Percentiles rank a stretch among this genome's conserved stretches.
Conservation (phyloP, 2,329 filamentous ascomycete species). For the Drechslerella dactyloides region DNA sequence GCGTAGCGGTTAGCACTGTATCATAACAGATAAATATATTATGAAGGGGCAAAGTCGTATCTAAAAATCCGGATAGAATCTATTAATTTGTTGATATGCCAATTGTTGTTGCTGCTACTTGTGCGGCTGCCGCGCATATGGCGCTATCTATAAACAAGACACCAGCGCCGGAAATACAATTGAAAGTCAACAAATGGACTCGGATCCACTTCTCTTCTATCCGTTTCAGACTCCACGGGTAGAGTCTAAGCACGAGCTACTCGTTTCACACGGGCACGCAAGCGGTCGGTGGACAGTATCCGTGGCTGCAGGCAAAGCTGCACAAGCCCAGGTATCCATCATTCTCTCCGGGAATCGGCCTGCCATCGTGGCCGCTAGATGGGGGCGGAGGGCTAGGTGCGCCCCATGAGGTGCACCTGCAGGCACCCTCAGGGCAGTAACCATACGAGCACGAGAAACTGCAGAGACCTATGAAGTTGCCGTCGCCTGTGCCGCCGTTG, state of each 20-base stretch:
- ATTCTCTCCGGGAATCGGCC: conserved; percentile 56
- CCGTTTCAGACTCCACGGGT: neutral
- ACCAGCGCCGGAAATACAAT: too few species aligned
- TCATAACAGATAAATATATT: too few species aligned
- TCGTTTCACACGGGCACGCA: conserved; percentile 35
- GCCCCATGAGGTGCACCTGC: conserved; percentile 53
- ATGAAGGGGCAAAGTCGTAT: too few species aligned
- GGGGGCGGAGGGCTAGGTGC: conserved; percentile 50
- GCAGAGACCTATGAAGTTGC: conserved; percentile 59
- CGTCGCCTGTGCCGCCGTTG: conserved; percentile 54
- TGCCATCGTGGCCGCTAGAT: conserved; percentile 56
- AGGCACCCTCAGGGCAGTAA: conserved; percentile 53
- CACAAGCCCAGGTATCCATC: conserved; percentile 61
- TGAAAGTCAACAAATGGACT: too few species aligned
- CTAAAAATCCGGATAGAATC: too few species aligned
- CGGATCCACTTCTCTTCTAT: too few species aligned
- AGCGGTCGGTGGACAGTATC: conserved; percentile 59
- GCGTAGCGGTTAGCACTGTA: too few species aligned
- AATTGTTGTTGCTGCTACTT: too few species aligned
- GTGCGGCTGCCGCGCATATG: too few species aligned
- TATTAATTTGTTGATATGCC: too few species aligned
- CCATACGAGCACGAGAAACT: conserved; percentile 55
- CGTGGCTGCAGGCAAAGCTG: conserved; percentile 61
- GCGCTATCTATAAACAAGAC: too few species aligned
- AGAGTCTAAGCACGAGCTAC: neutral